phyloP scores from a whole-genome alignment of 2,329 filamentous ascomycete genomes.

The Penicillium polonicum region DNA sequence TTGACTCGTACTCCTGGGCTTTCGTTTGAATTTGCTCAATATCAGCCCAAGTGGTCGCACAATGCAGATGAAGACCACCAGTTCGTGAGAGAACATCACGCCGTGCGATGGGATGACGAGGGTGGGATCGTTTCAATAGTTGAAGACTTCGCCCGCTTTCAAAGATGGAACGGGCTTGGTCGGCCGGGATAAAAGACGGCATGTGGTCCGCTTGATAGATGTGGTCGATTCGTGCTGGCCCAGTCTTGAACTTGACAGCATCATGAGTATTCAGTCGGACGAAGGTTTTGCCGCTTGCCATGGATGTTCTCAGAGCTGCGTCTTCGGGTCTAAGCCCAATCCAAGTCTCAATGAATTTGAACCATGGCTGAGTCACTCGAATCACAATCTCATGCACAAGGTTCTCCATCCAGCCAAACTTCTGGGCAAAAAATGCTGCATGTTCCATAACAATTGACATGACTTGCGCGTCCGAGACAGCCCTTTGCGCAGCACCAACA shows the following conservation, averaged over 20 bases:
- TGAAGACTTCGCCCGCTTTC: slow-evolving; percentile 75
- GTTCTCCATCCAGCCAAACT: slow-evolving; percentile 59
- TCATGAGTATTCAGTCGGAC: slow-evolving; percentile 61
- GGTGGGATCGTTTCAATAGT: slow-evolving; percentile 68
- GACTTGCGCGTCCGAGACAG: slow-evolving; percentile 58
- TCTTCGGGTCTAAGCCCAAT: slow-evolving; percentile 65
- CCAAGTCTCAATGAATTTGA: slow-evolving; percentile 69
- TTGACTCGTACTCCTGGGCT: slow-evolving; percentile 48
- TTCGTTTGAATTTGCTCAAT: slow-evolving; percentile 64
- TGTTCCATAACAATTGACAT: slow-evolving; percentile 62
- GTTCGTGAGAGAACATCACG: slow-evolving; percentile 48
- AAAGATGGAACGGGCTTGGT: slow-evolving; percentile 71
- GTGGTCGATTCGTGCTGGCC: slow-evolving; percentile 63
- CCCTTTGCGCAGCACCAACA: slow-evolving; percentile 48
- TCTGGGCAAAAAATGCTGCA: slow-evolving; percentile 63
- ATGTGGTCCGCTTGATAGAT: slow-evolving; percentile 54
- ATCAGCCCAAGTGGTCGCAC: slow-evolving; percentile 70
- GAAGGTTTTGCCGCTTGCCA: slow-evolving; percentile 57
- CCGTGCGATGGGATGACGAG: slow-evolving; percentile 66
- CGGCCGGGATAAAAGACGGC: slow-evolving; percentile 68
- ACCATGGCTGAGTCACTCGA: slow-evolving; percentile 64
- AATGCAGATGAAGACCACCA: slow-evolving; percentile 60
- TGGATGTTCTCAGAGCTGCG: slow-evolving; percentile 51
- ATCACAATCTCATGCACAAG: slow-evolving; percentile 67
- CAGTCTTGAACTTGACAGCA: slow-evolving; percentile 56